Base-by-base conservation (phyloP, 768 basidiomycete genomes). In the Pleurotus salmoneostramineus region DNA sequence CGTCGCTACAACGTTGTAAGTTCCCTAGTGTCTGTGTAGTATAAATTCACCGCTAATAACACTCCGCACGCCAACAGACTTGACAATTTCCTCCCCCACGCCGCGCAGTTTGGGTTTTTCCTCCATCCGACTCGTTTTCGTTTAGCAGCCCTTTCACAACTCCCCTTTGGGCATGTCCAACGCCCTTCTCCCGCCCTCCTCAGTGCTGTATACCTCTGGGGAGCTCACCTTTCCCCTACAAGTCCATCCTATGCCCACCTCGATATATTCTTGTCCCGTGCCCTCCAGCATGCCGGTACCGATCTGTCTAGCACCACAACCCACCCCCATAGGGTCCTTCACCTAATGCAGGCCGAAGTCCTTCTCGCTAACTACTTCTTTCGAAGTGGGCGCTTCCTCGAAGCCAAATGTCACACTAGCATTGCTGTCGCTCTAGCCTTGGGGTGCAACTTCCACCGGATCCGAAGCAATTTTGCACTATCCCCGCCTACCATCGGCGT, bases 331-430 rank as follows among this genome's bases (percentile, higher is more conserved):
- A 71, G 67, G 49, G 72, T 83, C 33, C 63, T 86, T 12, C 79
- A 84, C 55, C 77, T 82, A 8, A 64, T 87, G 10, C 86, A 88
- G 60, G 77, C 83, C 0, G 79, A 88, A 59, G 71, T 89, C 3
- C 75, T 91, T n/a, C 72, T 91, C 32, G 74, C 83, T 1, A 79
- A 83, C 63, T 89, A 85, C 65, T 83, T 89, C 65, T 81, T 86
- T 65, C 80, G 82, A 51, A 78, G 72, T 21, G 85, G 84, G 56
- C 75, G 81, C 35, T 69, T 81, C 43, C 72, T 88, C 27, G 84
- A 86, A 60, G 89, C 86, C 7, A 83, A 83, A 64, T 79, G 79
- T 59, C 82, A 80, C 59, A 74, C 79, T 34, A 78, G 78, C 45
- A 74, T 81, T 5, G 82, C 86, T 8, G 77, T 82, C 55, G 74